Evolutionary conservation across 345 rosid species (phyloP), one percentile per base, ranked within the genome.

Genomic region (Bretschneidera sinensis): DNA sequence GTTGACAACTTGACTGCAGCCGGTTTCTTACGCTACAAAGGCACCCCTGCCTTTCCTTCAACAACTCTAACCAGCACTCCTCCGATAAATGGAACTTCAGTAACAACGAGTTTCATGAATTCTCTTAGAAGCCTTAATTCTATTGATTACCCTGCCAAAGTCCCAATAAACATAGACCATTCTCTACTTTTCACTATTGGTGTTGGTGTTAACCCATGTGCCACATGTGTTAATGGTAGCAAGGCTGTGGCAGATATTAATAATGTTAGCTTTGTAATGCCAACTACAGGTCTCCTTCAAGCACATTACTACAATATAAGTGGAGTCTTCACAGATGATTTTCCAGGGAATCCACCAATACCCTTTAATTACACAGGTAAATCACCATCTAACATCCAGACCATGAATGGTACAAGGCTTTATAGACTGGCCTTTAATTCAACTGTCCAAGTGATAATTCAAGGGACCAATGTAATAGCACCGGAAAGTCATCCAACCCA

Each of bases 401-500:
- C 95, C 20, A 77, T 5, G 60, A 83, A 72, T 0, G 97, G 92
- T 20, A 89, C 97, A 19, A 76, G 67, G 72, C 62, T 77, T 5
- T 87, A 85, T 48, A 83, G 80, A 66, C 54, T 89, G 48, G 66
- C 61, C 19, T 89, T 60, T 54, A 87, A 89, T 67, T 68, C 84
- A 1, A 87, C 86, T 0, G 97, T 87, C 49, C 83, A 89, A 54
- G 18, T 89, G 10, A 81, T 87, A 9, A 67, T 89, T 10, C 97
- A 89, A 74, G 95, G 89, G 21, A 87, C 91, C 7, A 73, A 75
- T 34, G 70, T 87, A 33, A 55, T 85, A 25, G 76, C 95, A n/a
- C 86, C 91, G 2, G 91, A 89, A 69, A 85, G 77, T 55, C 97
- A 85, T 70, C 95, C 92, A 0, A 51, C 82, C 4, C 95, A 89